Evolutionary conservation across 2,329 filamentous ascomycete species (phyloP).

Genomic region (Lasiodiplodia citricola): DNA sequence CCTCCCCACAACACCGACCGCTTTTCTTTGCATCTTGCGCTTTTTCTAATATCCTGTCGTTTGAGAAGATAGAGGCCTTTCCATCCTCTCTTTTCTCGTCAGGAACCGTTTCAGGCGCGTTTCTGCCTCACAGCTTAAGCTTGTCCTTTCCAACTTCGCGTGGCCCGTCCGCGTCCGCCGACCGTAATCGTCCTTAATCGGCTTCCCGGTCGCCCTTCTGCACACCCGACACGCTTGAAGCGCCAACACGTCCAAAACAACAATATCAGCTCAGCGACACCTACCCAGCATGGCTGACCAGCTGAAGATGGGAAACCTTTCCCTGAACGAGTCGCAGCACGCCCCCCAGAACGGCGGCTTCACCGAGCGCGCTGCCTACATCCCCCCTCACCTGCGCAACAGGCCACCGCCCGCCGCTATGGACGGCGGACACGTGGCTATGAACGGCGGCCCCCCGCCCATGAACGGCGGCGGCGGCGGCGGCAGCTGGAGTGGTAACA

Average conservation of each 20-base stretch:
- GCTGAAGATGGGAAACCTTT: slow-evolving; percentile 80
- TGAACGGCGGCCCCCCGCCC: slow-evolving; percentile 39
- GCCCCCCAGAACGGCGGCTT: slow-evolving; percentile 54
- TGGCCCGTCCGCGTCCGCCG: slow-evolving; percentile 14
- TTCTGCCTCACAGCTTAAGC: slow-evolving; percentile 39
- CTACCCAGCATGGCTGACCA: slow-evolving; percentile 74
- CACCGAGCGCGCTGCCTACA: slow-evolving; percentile 73
- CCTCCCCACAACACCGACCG: slow-evolving; percentile 37
- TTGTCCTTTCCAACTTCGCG: slow-evolving; percentile 23
- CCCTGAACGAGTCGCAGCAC: slow-evolving; percentile 70
- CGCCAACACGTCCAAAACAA: neutral
- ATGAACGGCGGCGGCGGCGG: slow-evolving; percentile 55
- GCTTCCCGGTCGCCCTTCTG: neutral
- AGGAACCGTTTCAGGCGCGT: slow-evolving; percentile 48
- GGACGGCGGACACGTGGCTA: slow-evolving; percentile 48
- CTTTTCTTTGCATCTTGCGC: slow-evolving; percentile 40
- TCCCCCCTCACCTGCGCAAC: slow-evolving; percentile 80
- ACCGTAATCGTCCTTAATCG: slow-evolving; percentile 20
- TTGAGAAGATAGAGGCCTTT: slow-evolving; percentile 44
- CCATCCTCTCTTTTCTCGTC: slow-evolving; percentile 40
- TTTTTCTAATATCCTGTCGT: slow-evolving; percentile 46
- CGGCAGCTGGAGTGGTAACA: slow-evolving; percentile 25
- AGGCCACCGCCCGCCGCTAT: slow-evolving; percentile 42
- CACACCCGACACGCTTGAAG: neutral
- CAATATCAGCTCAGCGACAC: neutral